Evolutionary conservation across 768 basidiomycete species (phyloP).

Genomic region (Tubosaeta sp.): DNA sequence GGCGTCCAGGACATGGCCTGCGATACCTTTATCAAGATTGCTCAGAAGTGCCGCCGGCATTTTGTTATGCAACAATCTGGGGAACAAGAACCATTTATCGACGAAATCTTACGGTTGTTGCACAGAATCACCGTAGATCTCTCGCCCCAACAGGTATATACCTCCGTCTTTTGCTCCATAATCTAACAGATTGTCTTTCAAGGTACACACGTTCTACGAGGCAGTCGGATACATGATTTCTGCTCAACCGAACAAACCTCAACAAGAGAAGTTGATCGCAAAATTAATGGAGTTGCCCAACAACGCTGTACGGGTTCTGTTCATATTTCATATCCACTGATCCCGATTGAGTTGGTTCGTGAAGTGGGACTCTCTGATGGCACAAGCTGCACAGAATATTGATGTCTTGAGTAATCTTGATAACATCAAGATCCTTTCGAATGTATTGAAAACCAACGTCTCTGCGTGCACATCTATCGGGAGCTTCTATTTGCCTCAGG

Average conservation of each 20-base stretch:
- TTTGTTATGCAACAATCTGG: constrained; percentile 99
- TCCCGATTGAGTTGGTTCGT: constrained; percentile 1
- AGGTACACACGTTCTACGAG: constrained; percentile 97
- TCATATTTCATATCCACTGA: background rate
- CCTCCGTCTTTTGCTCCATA: background rate
- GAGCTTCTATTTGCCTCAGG: constrained; percentile 95
- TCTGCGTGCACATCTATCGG: constrained; percentile 97
- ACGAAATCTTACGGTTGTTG: constrained; percentile 88
- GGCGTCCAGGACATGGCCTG: constrained; percentile 99
- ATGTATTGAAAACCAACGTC: constrained; percentile 98
- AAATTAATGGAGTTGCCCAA: constrained; percentile 98
- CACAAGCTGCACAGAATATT: constrained; percentile 87
- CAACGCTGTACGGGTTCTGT: constrained; percentile 67
- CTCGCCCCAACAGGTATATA: constrained; percentile 71
- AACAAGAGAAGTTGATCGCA: constrained; percentile 90
- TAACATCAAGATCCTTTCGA: constrained; percentile 95
- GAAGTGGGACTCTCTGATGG: constrained; percentile 97
- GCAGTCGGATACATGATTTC: constrained; percentile 99
- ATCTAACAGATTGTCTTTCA: constrained; percentile 11
- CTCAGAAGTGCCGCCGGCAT: constrained; percentile 96
- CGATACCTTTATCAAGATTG: constrained; percentile 99
- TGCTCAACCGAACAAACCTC: constrained; percentile 95
- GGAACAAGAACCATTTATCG: constrained; percentile 95
- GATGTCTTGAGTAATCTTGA: constrained; percentile 88
- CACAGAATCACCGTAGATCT: constrained; percentile 95